Evolutionary conservation across 257 asterid genomes (phyloP), one percentile per base, ranked within the genome.

Genomic region (Linaria vulgaris): DNA sequence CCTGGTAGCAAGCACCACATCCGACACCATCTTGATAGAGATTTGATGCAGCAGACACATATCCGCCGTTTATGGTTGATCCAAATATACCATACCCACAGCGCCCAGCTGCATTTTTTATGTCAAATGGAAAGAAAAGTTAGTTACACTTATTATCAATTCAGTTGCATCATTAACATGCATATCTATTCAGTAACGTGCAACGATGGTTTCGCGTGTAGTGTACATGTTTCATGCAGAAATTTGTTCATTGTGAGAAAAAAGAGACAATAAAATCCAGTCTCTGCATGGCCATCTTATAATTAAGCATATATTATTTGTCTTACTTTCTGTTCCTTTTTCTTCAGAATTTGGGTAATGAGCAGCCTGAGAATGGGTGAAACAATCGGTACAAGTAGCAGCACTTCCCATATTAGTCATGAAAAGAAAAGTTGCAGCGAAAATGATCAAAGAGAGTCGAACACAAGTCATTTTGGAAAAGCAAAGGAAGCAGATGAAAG

Each of bases 1-100:
- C 96, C 88, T 89, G 83, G 70, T 89, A 86, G 78, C 95, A 89
- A 48, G 91, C 84, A 41, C 97, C 95, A 44, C 97, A 87, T 47
- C 95, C 97, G 41, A 81, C 68, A 27, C 97, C 97, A 66, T 74
- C 81, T 62, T 79, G 79, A 52, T 79, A 85, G 31, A 90, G 90
- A 21, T 83, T 82, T 23, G 95, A 90, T 61, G 84, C 95, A 25
- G 97, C 95, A 1, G 95, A 69, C 21, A 87, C 91, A 52, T 86
- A 79, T 74, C 97, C 97, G 14, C 85, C 79, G 41, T 89, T 87
- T 58, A 89, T 69, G 5, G 82, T 84, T 45, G 97, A 91, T 57
- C 95, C 95, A 19, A 85, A 81, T 7, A 82, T 46, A 4, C 97
- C 95, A 47, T 64, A 89, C 15, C 91, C 94, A 69, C 97, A 89